Conservation (phyloP, 2,329 filamentous ascomycete genomes). For the Emergomyces africanus region DNA sequence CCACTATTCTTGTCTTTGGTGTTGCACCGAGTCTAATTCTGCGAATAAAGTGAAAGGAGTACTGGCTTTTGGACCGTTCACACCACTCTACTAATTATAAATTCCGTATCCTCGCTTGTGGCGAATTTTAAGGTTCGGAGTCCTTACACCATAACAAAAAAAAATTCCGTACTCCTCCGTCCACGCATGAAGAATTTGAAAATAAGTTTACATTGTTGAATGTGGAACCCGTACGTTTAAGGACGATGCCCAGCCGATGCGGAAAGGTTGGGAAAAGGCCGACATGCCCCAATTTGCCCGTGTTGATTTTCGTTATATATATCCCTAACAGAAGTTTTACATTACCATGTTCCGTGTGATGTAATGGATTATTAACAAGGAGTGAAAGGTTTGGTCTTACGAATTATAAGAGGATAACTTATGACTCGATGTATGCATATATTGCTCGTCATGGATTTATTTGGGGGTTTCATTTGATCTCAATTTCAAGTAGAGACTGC, state of each 20-base stretch:
- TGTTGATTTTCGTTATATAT: neutral
- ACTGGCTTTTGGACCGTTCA: no score
- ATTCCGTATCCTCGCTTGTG: no score
- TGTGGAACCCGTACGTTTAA: neutral
- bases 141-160: no score
- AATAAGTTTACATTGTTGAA: neutral
- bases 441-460: neutral
- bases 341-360: neutral
- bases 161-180: neutral
- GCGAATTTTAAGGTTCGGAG: no score
- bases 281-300: neutral
- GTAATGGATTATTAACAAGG: neutral
- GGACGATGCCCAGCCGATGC: neutral
- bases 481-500: neutral
- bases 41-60: no score
- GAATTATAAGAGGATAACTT: neutral
- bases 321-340: neutral
- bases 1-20: no score
- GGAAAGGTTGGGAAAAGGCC: neutral
- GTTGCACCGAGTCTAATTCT: no score
- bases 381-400: neutral
- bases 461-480: neutral
- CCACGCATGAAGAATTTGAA: neutral
- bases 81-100: no score
- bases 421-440: neutral